Conservation (phyloP, 78 protist species). For the Dictyostelium intermedium region DNA sequence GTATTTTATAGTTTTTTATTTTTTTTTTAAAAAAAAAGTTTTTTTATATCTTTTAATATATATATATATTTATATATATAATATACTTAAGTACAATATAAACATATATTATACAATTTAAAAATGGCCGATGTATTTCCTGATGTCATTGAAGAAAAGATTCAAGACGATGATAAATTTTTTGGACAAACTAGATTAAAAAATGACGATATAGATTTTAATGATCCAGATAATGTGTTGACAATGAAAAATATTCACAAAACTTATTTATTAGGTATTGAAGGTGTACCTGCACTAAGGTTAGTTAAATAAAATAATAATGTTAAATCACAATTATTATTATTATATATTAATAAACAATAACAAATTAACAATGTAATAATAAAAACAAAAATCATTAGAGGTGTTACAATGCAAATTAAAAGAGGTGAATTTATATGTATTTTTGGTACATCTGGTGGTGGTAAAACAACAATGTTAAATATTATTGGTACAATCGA, state of each 20-base stretch:
- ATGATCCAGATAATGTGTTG: conserved; percentile 80
- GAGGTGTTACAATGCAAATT: conserved; percentile 90
- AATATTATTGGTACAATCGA: conserved; percentile 97
- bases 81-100: too few species aligned
- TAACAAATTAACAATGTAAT: too few species aligned
- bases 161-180: conserved; percentile 40
- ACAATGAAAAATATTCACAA: conserved; percentile 93
- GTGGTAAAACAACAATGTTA: conserved; percentile 95
- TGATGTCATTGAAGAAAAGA: conserved; percentile 7
- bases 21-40: too few species aligned
- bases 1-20: too few species aligned
- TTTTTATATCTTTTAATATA: too few species aligned
- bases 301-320: conserved; percentile 50
- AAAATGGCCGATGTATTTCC: neutral
- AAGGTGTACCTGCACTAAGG: conserved; percentile 97
- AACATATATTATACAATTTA: neutral
- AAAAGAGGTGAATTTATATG: conserved; percentile 93
- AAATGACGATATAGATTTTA: conserved; percentile 39
- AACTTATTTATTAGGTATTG: conserved; percentile 96
- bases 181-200: conserved; percentile 72
- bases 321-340: too few species aligned
- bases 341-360: too few species aligned
- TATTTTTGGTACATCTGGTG: conserved; percentile 96
- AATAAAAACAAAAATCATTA: too few species aligned
- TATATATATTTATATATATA: too few species aligned